Conservation (phyloP, 352 stramenopile species). For the Peronosclerospora sorghi region DNA sequence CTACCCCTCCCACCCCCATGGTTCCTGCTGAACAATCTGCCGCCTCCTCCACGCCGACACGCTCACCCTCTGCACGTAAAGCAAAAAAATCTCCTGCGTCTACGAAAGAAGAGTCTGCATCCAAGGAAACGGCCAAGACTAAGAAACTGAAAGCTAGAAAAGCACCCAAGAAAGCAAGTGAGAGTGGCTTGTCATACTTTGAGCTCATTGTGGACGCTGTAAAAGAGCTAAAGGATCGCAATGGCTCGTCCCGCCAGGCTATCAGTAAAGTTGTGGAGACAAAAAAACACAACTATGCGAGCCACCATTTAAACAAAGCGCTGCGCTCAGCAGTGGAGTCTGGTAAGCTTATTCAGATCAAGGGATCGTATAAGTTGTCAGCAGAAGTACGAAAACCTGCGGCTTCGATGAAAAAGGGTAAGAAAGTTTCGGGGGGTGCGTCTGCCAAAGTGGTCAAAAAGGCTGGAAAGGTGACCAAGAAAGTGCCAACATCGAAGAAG, state of each 20-base stretch:
- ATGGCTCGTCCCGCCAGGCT: conserved; percentile 82
- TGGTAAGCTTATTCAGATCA: conserved; percentile 82
- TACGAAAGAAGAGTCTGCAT: conserved; percentile 16
- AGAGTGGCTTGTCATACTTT: conserved; percentile 69
- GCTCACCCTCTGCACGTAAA: conserved; percentile 47
- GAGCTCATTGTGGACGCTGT: conserved; percentile 88
- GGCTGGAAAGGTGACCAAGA: conserved; percentile 40
- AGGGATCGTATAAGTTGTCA: conserved; percentile 78
- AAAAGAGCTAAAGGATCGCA: conserved; percentile 86
- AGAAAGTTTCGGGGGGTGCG: conserved; percentile 56
- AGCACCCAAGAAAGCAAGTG: conserved; percentile 23
- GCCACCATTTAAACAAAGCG: conserved; percentile 82
- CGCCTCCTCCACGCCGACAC: conserved; percentile 16
- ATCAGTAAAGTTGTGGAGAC: conserved; percentile 86
- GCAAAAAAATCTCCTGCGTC: conserved; percentile 49
- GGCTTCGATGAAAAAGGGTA: conserved; percentile 42
- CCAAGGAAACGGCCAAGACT: conserved; percentile 42
- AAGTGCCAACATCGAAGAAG: conserved; percentile 32
- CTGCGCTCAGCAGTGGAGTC: conserved; percentile 82
- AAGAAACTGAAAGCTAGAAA: conserved; percentile 48
- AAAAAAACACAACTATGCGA: conserved; percentile 76
- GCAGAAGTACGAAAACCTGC: conserved; percentile 54
- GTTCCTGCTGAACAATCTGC: conserved; percentile 9
- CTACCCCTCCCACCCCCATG: conserved; percentile 15
- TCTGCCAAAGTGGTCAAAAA: conserved; percentile 34